Base-by-base conservation (phyloP, 2,329 filamentous ascomycete genomes). In the Pyricularia pennisetigena region DNA sequence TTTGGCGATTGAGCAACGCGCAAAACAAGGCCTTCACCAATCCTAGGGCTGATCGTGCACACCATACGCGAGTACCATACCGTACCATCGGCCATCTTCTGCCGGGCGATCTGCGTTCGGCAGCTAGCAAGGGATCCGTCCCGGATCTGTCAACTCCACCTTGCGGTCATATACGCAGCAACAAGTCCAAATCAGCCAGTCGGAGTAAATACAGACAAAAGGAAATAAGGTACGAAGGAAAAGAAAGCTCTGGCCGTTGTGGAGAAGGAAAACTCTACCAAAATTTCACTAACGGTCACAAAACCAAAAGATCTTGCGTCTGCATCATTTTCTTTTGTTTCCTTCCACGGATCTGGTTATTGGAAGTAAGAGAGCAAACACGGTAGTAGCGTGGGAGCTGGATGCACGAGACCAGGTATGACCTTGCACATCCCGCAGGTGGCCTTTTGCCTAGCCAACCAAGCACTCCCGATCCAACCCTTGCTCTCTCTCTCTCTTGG, bases 251-350 rank as follows among this genome's bases (percentile, higher is more conserved):
- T 49, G 41, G 16, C 16, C 41, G 41, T 49, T 49, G 41, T 3
- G 16, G 8, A 49, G 41, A 49, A 49, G 41, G 41, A 49, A 49
- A 49, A 49, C 6, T n/a, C 16, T 16, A 49, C 41, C 41, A 49
- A n/a, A 24, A 61, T 12, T 24, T 8, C 57, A 61, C 57, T 61
- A 61, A 61, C 57, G 57, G 23, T 26, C 57, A 61, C 7, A 24
- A 26, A 26, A 26, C 57, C 57, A 24, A 61, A 26, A 61, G n/a
- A 61, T 23, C 24, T 26, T 61, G 57, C 3, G 23, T 10, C n/a
- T n/a, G 32, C 23, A 28, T 23, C 1, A 54, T 49, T 63, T 66
- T 24, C 70, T 71, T 68, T 68, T 68, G 67, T 65, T 73, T 74
- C 20, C 12, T 61, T 61, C 23, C 24, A 23, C 24, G 23, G 57